These are phyloP conservation scores for Cokeromyces recurvatus DNA, from an alignment of 371 early-diverging fungal species.

Conservation along the genomic window DNA sequence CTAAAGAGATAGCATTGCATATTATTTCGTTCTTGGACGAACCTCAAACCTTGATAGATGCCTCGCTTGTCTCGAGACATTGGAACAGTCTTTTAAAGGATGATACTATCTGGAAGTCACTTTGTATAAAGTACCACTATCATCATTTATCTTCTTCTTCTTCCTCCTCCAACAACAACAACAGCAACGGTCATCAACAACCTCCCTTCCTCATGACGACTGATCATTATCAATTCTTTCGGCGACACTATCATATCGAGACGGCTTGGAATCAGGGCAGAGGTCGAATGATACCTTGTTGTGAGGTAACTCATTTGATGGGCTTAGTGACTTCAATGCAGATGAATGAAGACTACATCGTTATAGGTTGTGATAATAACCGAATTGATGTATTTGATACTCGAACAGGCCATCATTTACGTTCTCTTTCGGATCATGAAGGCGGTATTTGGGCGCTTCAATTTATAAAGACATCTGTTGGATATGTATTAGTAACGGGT, in stretches of 20 bases:
- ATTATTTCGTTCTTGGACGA: slow-evolving; percentile 60
- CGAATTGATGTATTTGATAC: slow-evolving; percentile 71
- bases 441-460: slow-evolving; percentile 90
- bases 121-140: slow-evolving; percentile 32
- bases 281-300: slow-evolving; percentile 46
- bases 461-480: slow-evolving; percentile 44
- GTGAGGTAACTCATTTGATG: slow-evolving; percentile 54
- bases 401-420: slow-evolving; percentile 45
- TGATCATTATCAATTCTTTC: slow-evolving; percentile 63
- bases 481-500: slow-evolving; percentile 63
- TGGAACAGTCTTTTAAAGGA: slow-evolving; percentile 68
- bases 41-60: slow-evolving; percentile 62
- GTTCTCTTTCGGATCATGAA: slow-evolving; percentile 68
- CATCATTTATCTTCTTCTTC: too few relatives aligned
- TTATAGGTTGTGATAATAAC: slow-evolving; percentile 72
- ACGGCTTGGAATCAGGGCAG: slow-evolving; percentile 70
- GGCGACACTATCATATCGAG: slow-evolving; percentile 58
- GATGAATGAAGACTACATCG: slow-evolving; percentile 72
- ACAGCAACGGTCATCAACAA: background rate
- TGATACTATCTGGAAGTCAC: slow-evolving; percentile 37
- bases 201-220: too few relatives aligned
- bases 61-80: slow-evolving; percentile 57
- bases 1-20: slow-evolving; percentile 64
- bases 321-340: slow-evolving; percentile 77
- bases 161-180: too few relatives aligned